Evolutionary conservation across 305 asterid species (phyloP).

Genomic region (Andrographis paniculata): DNA sequence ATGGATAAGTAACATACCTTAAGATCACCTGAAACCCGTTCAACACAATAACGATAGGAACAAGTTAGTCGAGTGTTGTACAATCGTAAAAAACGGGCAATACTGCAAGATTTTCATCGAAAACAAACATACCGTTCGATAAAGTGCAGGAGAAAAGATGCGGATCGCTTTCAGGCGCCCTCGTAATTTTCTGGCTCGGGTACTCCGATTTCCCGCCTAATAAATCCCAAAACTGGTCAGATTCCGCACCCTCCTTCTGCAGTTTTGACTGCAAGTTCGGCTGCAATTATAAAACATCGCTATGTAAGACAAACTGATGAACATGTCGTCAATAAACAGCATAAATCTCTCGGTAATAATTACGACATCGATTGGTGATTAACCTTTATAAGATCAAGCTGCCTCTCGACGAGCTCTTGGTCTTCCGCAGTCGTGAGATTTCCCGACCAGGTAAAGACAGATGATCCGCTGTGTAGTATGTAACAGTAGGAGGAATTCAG

Average conservation of each 20-base stretch:
- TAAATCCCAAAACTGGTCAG: conserved; percentile 92
- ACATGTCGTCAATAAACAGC: background rate
- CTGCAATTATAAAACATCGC: conserved; percentile 40
- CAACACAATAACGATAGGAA: conserved; percentile 21
- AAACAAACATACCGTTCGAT: conserved; percentile 43
- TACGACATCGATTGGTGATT: conserved; percentile 17
- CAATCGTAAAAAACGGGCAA: background rate
- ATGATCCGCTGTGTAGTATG: conserved; percentile 79
- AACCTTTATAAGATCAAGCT: conserved; percentile 89
- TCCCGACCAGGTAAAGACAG: conserved; percentile 83
- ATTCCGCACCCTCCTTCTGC: conserved; percentile 94
- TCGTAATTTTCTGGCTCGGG: conserved; percentile 63
- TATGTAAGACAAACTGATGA: background rate
- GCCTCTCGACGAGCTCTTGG: conserved; percentile 98
- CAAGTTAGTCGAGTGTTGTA: conserved; percentile 32
- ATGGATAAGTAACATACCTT: conserved; percentile 36
- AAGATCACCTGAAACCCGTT: conserved; percentile 52
- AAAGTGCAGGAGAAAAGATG: conserved; percentile 77
- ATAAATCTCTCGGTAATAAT: background rate
- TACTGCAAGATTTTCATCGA: conserved; percentile 9
- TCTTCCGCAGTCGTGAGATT: conserved; percentile 75
- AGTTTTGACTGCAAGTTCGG: conserved; percentile 71
- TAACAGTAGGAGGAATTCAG: conserved; percentile 89
- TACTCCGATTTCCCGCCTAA: conserved; percentile 85
- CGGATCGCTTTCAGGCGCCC: conserved; percentile 85